These are phyloP conservation scores for Mortierella sp. DNA, from an alignment of 371 early-diverging fungal genomes.

Conservation along the genomic window DNA sequence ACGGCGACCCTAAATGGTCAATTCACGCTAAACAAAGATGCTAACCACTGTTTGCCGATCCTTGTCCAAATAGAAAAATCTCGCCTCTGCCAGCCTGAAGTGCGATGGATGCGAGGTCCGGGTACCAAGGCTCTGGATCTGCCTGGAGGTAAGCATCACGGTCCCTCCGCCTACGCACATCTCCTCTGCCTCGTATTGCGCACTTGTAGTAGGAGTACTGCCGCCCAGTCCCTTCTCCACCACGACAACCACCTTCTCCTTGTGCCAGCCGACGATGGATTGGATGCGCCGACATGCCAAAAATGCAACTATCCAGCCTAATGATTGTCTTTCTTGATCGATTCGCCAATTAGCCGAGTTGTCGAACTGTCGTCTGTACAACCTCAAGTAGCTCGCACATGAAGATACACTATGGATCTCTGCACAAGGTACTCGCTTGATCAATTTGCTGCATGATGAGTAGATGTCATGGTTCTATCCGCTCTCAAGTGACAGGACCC, in stretches of 20 bases:
- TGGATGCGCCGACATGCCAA: neutral
- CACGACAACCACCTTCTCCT: neutral
- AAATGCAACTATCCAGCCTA: neutral
- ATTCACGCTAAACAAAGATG: neutral
- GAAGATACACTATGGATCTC: constrained; percentile 34
- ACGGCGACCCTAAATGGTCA: neutral
- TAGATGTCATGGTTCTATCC: neutral
- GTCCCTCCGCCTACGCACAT: too few species aligned
- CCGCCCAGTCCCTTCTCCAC: neutral
- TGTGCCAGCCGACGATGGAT: neutral
- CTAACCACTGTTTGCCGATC: neutral
- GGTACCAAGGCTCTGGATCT: constrained; percentile 50
- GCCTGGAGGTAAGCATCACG: constrained; percentile 41
- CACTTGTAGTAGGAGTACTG: neutral
- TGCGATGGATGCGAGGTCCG: constrained; percentile 53
- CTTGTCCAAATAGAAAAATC: constrained; percentile 33
- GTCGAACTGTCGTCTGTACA: constrained; percentile 48
- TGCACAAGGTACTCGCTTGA: constrained; percentile 42
- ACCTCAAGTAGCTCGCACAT: constrained; percentile 49
- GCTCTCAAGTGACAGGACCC: neutral
- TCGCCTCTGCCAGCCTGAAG: constrained; percentile 47
- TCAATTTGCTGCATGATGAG: neutral
- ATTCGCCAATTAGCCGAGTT: constrained; percentile 32
- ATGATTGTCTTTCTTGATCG: neutral
- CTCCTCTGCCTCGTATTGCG: neutral